Percentiles rank a stretch among this genome's conserved stretches.
phyloP scores from a whole-genome alignment of 1,284 basidiomycete genomes.

The Austroboletus niveus region DNA sequence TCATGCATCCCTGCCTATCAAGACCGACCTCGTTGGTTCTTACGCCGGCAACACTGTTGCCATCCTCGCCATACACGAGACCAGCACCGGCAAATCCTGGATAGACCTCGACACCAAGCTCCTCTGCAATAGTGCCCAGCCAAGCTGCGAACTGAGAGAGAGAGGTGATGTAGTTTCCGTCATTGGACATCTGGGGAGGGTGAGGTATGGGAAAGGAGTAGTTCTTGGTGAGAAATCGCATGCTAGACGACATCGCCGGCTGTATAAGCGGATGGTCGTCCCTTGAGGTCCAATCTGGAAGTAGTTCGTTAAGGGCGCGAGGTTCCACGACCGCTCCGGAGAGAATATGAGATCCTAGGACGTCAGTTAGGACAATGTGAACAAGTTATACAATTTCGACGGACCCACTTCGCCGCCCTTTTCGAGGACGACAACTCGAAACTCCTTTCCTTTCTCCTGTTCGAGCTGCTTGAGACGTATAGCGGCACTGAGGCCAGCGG shows the following conservation, averaged over 20 bases:
- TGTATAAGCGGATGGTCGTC: constrained; percentile 70
- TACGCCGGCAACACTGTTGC: constrained; percentile 76
- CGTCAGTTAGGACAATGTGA: not conserved
- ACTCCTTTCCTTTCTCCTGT: constrained; percentile 71
- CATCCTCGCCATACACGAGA: constrained; percentile 72
- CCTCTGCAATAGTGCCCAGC: constrained; percentile 88
- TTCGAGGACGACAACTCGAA: constrained; percentile 93
- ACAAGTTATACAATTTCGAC: constrained; percentile 29
- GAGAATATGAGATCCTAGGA: constrained; percentile 86
- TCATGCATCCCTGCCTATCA: constrained; percentile 75
- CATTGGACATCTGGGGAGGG: constrained; percentile 96
- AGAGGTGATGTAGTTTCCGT: constrained; percentile 92
- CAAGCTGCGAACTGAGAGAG: constrained; percentile 88
- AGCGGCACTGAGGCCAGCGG: constrained; percentile 94
- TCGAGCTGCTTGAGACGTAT: constrained; percentile 96
- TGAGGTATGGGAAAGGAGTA: constrained; percentile 86
- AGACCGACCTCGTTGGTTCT: constrained; percentile 95
- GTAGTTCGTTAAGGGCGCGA: constrained; percentile 85
- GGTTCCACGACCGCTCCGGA: constrained; percentile 97
- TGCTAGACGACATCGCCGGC: constrained; percentile 75
- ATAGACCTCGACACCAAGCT: constrained; percentile 94
- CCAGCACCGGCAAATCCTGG: constrained; percentile 94
- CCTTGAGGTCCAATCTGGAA: constrained; percentile 80
- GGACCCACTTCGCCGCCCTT: constrained; percentile 91
- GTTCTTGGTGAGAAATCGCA: constrained; percentile 84